phyloP scores from a whole-genome alignment of 805 yeast species.

The Wickerhamomyces canadensis region DNA sequence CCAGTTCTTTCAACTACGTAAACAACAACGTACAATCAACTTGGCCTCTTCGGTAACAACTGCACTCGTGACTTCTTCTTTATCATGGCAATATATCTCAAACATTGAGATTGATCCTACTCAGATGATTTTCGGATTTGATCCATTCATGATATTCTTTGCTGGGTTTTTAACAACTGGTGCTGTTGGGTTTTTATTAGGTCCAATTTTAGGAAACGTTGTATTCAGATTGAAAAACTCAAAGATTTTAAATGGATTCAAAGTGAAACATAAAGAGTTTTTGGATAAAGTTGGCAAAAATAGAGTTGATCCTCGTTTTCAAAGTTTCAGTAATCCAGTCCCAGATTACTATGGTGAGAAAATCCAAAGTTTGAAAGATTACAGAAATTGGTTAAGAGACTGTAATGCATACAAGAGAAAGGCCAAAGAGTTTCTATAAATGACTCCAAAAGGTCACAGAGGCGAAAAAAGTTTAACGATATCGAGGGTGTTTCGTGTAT shows the following conservation, averaged over 20 bases:
- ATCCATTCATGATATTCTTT: slow-evolving; percentile 76
- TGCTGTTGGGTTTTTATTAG: slow-evolving; percentile 71
- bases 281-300: slow-evolving; percentile 67
- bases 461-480: too few relatives aligned
- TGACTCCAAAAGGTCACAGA: too few relatives aligned
- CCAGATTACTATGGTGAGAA: slow-evolving; percentile 99
- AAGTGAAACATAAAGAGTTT: slow-evolving; percentile 64
- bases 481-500: too few relatives aligned
- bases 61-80: slow-evolving; percentile 56
- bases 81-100: slow-evolving; percentile 73
- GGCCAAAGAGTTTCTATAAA: slow-evolving; percentile 63
- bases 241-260: slow-evolving; percentile 40
- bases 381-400: slow-evolving; percentile 95
- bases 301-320: slow-evolving; percentile 89
- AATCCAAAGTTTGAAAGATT: slow-evolving; percentile 77
- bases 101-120: slow-evolving; percentile 85
- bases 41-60: slow-evolving; percentile 62
- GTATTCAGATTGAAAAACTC: slow-evolving; percentile 55
- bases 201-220: slow-evolving; percentile 75
- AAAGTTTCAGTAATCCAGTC: slow-evolving; percentile 87
- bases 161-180: slow-evolving; percentile 72
- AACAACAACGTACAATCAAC: slow-evolving; percentile 68
- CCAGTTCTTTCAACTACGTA: slow-evolving; percentile 71
- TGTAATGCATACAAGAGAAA: slow-evolving; percentile 86
- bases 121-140: slow-evolving; percentile 79